Evolutionary conservation across 495 filamentous ascomycete genomes (phyloP).

Genomic region (Endocarpon pusillum): DNA sequence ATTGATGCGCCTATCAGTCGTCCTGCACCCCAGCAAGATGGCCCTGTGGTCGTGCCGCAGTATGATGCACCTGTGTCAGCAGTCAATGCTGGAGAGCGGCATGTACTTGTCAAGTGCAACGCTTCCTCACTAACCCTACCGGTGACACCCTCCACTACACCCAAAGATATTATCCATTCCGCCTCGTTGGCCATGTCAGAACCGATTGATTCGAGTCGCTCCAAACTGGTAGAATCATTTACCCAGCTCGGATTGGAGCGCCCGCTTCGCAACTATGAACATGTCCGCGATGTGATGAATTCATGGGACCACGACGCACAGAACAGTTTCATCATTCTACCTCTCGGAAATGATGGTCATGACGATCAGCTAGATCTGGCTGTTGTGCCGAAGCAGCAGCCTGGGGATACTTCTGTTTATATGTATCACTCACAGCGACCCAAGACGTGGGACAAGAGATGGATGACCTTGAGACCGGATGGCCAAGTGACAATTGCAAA

Average conservation of each 20-base stretch:
- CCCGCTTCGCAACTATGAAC: constrained; percentile 72
- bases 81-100: constrained; percentile 62
- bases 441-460: constrained; percentile 76
- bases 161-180: constrained; percentile 47
- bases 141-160: constrained; percentile 58
- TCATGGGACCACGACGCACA: constrained; percentile 72
- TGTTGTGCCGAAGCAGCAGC: constrained; percentile 37
- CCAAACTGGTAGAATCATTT: constrained; percentile 63
- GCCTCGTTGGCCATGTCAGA: constrained; percentile 36
- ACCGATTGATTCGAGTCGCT: constrained; percentile 39
- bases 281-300: constrained; percentile 73
- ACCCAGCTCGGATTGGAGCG: constrained; percentile 62
- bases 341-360: constrained; percentile 25
- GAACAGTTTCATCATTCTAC: constrained; percentile 48
- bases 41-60: constrained; percentile 37
- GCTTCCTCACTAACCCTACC: constrained; percentile 43
- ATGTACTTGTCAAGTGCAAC: constrained; percentile 50
- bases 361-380: constrained; percentile 32
- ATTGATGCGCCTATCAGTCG: constrained; percentile 8
- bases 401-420: constrained; percentile 43
- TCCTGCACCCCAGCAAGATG: constrained; percentile 19
- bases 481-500: constrained; percentile 67
- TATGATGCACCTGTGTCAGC: constrained; percentile 72
- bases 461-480: constrained; percentile 50
- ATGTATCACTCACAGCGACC: constrained; percentile 67